Evolutionary conservation across 192 early-diverging fungal genomes (phyloP), one percentile per base, ranked within the genome.

Genomic region (Backusella parvicylindrica): DNA sequence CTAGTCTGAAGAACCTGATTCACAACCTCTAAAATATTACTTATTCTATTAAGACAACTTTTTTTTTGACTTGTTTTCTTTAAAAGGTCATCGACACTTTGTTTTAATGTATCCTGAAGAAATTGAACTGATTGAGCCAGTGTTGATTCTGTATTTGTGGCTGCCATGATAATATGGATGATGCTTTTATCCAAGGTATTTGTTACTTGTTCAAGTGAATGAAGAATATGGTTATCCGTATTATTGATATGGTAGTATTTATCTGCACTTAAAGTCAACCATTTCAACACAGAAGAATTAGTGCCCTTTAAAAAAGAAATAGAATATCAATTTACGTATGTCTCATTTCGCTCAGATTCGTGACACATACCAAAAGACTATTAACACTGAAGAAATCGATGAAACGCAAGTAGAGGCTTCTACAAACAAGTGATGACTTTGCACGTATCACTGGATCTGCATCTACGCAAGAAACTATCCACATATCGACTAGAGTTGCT

Each of bases 281-380:
- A 81, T 13, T 74, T 30, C 4, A 81, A 23, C 3, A 81, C 41
- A 4, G 21, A n/a, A 38, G 75, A 30, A 31, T 71, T 26, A 7
- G 43, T 15, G n/a, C 32, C 40, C 79, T 80, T 28, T n/a, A 66
- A 36, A 65, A 43, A 32, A 15, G 12, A 30, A 56, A 23, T 37
- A 31, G 32, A 33, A n/a, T 36, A 9, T 37, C 18, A 50, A 3
- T 23, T 33, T 16, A 36, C 3, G n/a, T 26, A 53, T 11, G 0
- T 35, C 6, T 30, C 13, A 8, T 28, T 13, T 6, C 50, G 32
- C 3, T 18, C 40, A 47, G 18, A 47, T 16, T 4, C 2, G 1
- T 53, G 6, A 13, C 30, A 70, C 80, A 68, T 74, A 87, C 86
- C 82, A 87, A 47, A 32, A 85, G 65, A 35, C 82, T 77, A 21